Percentiles rank a stretch among this genome's conserved stretches.
Conservation (phyloP, 2,329 filamentous ascomycete species). For the Fusarium mangiferae region DNA sequence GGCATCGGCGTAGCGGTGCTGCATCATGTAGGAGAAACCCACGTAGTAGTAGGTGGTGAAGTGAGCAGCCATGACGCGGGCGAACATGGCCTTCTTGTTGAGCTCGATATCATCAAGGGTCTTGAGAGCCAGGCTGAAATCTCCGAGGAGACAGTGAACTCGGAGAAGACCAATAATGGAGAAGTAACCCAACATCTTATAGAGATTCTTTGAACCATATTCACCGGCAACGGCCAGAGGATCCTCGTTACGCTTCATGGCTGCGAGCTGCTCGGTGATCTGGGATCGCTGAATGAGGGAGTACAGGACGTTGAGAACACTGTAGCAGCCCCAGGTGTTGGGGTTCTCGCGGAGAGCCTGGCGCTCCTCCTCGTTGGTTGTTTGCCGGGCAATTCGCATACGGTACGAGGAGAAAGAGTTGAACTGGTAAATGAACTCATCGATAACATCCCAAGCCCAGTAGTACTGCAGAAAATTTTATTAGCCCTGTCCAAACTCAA, state of each 20-base stretch:
- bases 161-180: constrained; percentile 97
- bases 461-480: constrained; percentile 74
- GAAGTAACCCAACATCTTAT: constrained; percentile 99
- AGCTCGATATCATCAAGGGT: constrained; percentile 99
- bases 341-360: constrained; percentile 93
- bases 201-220: constrained; percentile 92
- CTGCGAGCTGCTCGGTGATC: constrained; percentile 96
- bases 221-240: constrained; percentile 88
- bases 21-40: constrained; percentile 99
- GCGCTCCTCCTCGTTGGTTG: constrained; percentile 91
- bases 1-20: constrained; percentile 98
- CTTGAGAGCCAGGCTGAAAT: constrained; percentile 98
- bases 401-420: constrained; percentile 99
- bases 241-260: constrained; percentile 95
- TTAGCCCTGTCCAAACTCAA: constrained; percentile 32
- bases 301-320: constrained; percentile 98
- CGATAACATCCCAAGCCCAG: constrained; percentile 99
- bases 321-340: constrained; percentile 99
- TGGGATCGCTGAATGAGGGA: constrained; percentile 98
- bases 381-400: constrained; percentile 85
- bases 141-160: constrained; percentile 94
- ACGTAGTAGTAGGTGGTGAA: constrained; percentile 99
- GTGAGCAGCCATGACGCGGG: constrained; percentile 98
- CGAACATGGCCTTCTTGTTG: constrained; percentile 99
- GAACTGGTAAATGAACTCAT: constrained; percentile 99